Conservation (phyloP, 768 basidiomycete genomes). For the Coprinellus aureogranulatus region DNA sequence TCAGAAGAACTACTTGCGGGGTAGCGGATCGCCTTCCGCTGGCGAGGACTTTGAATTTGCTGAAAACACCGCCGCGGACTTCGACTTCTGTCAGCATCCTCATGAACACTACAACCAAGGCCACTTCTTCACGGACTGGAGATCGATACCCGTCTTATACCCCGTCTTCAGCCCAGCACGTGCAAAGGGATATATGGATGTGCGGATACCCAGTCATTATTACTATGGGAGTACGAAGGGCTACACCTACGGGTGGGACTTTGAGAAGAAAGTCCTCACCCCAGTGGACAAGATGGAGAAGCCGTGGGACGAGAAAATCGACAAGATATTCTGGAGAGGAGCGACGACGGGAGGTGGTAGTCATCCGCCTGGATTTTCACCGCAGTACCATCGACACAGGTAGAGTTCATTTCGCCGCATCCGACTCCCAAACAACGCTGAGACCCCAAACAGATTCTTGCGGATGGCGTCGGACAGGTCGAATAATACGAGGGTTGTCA, state of each 20-base stretch:
- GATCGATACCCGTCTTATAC: conserved; percentile 82
- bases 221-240: conserved; percentile 80
- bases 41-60: conserved; percentile 68
- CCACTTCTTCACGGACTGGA: conserved; percentile 97
- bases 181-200: conserved; percentile 80
- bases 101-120: conserved; percentile 87
- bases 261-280: conserved; percentile 66
- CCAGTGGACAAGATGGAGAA: conserved; percentile 83
- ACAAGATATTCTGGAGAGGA: conserved; percentile 92
- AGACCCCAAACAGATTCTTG: conserved; percentile 50
- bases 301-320: conserved; percentile 85
- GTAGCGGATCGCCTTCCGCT: conserved; percentile 10
- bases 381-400: conserved; percentile 87
- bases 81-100: conserved; percentile 79
- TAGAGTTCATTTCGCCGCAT: conserved; percentile 23
- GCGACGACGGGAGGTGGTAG: conserved; percentile 94
- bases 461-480: conserved; percentile 68
- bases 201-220: conserved; percentile 94
- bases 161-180: conserved; percentile 94
- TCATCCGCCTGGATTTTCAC: conserved; percentile 78
- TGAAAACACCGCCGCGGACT: conserved; percentile 53
- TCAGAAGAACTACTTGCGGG: conserved; percentile 14
- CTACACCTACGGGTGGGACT: conserved; percentile 92
- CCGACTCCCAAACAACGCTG: neutral
- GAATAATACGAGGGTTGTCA: conserved; percentile 32